Evolutionary conservation across 1,139 yeast species (phyloP).

Genomic region (Taphrina flavorubra): DNA sequence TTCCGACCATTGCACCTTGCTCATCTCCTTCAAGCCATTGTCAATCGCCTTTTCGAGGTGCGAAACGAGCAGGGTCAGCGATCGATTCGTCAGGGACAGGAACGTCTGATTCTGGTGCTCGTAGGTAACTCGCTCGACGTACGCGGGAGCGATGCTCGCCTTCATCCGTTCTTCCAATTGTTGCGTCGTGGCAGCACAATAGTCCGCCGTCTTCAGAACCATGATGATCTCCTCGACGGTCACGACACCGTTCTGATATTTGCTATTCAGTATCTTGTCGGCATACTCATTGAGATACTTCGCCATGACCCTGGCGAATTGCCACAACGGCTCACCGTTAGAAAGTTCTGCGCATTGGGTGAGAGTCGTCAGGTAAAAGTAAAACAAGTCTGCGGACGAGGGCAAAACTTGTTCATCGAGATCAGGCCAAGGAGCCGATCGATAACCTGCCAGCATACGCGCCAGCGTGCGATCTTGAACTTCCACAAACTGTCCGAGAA

Average conservation of each 20-base stretch:
- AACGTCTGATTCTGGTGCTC: constrained; percentile 64
- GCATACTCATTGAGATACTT: constrained; percentile 72
- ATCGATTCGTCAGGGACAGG: constrained; percentile 63
- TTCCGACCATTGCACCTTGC: constrained; percentile 75
- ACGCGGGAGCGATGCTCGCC: constrained; percentile 57
- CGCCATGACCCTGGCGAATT: constrained; percentile 66
- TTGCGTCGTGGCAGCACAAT: constrained; percentile 74
- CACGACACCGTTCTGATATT: constrained; percentile 57
- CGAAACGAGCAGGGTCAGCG: constrained; percentile 63
- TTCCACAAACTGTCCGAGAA: constrained; percentile 81
- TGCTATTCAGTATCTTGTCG: constrained; percentile 63
- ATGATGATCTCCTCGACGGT: constrained; percentile 66
- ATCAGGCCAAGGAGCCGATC: constrained; percentile 46
- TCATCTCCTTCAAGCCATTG: constrained; percentile 83
- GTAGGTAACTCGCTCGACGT: constrained; percentile 57
- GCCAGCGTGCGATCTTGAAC: constrained; percentile 74
- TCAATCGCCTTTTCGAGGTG: constrained; percentile 69
- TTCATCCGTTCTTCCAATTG: constrained; percentile 74
- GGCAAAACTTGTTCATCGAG: constrained; percentile 62
- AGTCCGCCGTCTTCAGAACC: constrained; percentile 86
- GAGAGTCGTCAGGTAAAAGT: constrained; percentile 71
- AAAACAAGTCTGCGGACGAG: constrained; percentile 85
- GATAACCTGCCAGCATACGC: constrained; percentile 60
- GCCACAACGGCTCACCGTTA: constrained; percentile 66
- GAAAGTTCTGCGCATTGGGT: constrained; percentile 78